Evolutionary conservation across 1,139 yeast genomes (phyloP).

Genomic region (Fermentozyma sake): DNA sequence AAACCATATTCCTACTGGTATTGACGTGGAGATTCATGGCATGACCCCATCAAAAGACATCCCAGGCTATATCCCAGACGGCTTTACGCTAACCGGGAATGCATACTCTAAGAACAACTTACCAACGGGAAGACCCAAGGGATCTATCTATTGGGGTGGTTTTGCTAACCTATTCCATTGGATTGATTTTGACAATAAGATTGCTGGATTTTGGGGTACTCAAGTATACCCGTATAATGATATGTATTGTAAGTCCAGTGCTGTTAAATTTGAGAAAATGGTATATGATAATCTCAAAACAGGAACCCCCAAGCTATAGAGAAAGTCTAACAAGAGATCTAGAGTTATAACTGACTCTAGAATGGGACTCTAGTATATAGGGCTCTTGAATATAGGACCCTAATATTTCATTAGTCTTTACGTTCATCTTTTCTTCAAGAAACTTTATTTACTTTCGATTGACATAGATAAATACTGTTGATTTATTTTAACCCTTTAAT

Average conservation of each 20-base stretch:
- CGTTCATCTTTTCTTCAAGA: too few relatives aligned
- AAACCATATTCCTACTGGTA: slow-evolving; percentile 30
- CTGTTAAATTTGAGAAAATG: slow-evolving; percentile 7
- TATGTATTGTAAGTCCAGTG: slow-evolving; percentile 2
- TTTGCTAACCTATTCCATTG: slow-evolving; percentile 43
- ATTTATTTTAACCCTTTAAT: too few relatives aligned
- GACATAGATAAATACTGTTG: too few relatives aligned
- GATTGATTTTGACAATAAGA: slow-evolving; percentile 38
- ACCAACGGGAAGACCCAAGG: slow-evolving; percentile 38
- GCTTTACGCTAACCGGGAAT: slow-evolving; percentile 13
- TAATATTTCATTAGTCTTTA: too few relatives aligned
- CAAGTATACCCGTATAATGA: slow-evolving; percentile 32
- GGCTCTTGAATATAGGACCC: too few relatives aligned
- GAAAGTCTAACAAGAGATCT: too few relatives aligned
- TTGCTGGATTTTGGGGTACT: slow-evolving; percentile 42
- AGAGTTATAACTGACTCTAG: too few relatives aligned
- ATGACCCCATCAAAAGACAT: slow-evolving; percentile 8
- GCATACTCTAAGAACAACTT: slow-evolving; percentile 16
- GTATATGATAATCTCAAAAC: too few relatives aligned
- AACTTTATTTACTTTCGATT: too few relatives aligned
- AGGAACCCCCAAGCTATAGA: too few relatives aligned
- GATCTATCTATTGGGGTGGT: slow-evolving; percentile 43
- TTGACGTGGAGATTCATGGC: slow-evolving; percentile 7
- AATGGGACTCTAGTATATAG: too few relatives aligned
- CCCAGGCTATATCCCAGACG: slow-evolving; percentile 5